phyloP scores from a whole-genome alignment of 306 rosid genomes.

The Begonia masoniana region DNA sequence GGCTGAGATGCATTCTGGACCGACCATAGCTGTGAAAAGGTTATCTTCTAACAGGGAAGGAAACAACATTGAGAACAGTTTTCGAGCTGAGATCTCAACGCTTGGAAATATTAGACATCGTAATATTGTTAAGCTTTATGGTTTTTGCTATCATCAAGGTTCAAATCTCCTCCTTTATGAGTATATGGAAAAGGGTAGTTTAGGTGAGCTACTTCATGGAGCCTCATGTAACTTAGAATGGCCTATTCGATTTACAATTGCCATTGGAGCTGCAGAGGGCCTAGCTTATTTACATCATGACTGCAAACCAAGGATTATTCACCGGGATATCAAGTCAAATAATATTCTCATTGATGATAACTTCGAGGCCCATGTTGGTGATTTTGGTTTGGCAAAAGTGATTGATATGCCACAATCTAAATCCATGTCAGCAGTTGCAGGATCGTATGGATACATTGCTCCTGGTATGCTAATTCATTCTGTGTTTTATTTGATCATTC shows the following conservation, averaged over 20 bases:
- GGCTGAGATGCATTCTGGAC: constrained; percentile 63
- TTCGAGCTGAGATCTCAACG: constrained; percentile 77
- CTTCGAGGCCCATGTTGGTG: constrained; percentile 96
- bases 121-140: constrained; percentile 78
- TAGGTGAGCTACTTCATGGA: constrained; percentile 83
- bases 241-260: constrained; percentile 72
- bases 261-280: constrained; percentile 99
- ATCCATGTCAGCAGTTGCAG: constrained; percentile 97
- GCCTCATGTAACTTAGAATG: constrained; percentile 54
- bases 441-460: constrained; percentile 97
- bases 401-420: constrained; percentile 96
- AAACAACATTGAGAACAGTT: constrained; percentile 64
- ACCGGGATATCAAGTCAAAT: constrained; percentile 89
- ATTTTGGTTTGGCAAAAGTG: constrained; percentile 94
- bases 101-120: constrained; percentile 93
- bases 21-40: constrained; percentile 77
- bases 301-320: constrained; percentile 87
- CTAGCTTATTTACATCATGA: constrained; percentile 95
- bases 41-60: constrained; percentile 83
- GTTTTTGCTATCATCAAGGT: constrained; percentile 84
- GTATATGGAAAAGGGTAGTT: constrained; percentile 90
- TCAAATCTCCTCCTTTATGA: constrained; percentile 84
- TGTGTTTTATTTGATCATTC: too few species aligned
- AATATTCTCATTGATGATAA: constrained; percentile 80
- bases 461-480: constrained; percentile 49